These are phyloP conservation scores for Phytophthora syringae DNA, from an alignment of 352 stramenopile genomes.

Conservation along the genomic window DNA sequence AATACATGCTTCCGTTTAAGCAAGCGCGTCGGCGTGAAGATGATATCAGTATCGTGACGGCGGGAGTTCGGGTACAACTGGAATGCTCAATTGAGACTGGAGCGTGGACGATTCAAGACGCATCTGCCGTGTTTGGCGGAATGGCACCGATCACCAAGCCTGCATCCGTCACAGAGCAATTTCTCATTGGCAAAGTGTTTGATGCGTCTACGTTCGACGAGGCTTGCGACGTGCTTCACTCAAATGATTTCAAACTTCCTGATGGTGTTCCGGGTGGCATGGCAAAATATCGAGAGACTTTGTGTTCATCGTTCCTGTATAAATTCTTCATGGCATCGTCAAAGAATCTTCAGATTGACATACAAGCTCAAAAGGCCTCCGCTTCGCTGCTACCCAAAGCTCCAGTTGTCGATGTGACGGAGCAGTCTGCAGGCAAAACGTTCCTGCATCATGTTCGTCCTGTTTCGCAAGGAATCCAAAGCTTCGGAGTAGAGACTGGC, in stretches of 20 bases:
- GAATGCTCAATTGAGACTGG: slow-evolving; percentile 62
- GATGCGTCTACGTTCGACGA: slow-evolving; percentile 78
- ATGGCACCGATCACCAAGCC: slow-evolving; percentile 79
- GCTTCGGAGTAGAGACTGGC: slow-evolving; percentile 64
- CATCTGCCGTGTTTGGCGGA: slow-evolving; percentile 66
- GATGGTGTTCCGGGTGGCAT: slow-evolving; percentile 93
- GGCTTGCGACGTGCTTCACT: slow-evolving; percentile 82
- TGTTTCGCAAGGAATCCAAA: slow-evolving; percentile 61
- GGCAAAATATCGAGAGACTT: slow-evolving; percentile 93
- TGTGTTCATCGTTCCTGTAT: slow-evolving; percentile 95
- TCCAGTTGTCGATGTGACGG: slow-evolving; percentile 42
- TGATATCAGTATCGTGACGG: slow-evolving; percentile 98
- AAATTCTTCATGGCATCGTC: slow-evolving; percentile 93
- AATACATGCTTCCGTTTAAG: slow-evolving; percentile 96
- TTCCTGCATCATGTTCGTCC: slow-evolving; percentile 67
- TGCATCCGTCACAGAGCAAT: slow-evolving; percentile 56
- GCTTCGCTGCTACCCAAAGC: slow-evolving; percentile 24
- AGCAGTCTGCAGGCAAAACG: slow-evolving; percentile 58
- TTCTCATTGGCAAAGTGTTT: slow-evolving; percentile 88
- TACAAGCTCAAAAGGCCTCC: slow-evolving; percentile 19
- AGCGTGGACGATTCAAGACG: slow-evolving; percentile 77
- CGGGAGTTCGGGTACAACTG: slow-evolving; percentile 91
- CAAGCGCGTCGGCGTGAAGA: slow-evolving; percentile 95
- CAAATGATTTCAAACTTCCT: slow-evolving; percentile 92
- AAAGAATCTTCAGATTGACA: slow-evolving; percentile 57